These are phyloP conservation scores for Ophiostoma himal-ulmi DNA, from an alignment of 2,329 filamentous ascomycete species.

Conservation along the genomic window DNA sequence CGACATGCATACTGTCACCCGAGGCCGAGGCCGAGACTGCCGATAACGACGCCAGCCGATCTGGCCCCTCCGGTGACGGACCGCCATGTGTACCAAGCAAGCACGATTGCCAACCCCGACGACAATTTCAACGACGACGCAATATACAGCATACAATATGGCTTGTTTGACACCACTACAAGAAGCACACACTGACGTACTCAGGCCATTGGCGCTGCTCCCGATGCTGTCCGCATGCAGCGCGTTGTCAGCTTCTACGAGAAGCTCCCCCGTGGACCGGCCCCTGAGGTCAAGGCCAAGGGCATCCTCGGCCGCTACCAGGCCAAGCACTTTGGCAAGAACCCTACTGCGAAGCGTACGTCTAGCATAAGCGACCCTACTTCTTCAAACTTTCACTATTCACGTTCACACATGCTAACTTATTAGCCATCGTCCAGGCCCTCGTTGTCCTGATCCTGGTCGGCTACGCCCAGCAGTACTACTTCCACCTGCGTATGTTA, in stretches of 20 bases:
- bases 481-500: constrained; percentile 95
- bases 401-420: constrained; percentile 14
- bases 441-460: constrained; percentile 71
- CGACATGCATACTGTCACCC: background rate
- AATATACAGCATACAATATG: background rate
- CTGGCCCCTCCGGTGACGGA: constrained; percentile 4
- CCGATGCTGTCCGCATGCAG: constrained; percentile 96
- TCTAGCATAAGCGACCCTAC: constrained; percentile 29
- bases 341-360: constrained; percentile 82
- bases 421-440: constrained; percentile 79
- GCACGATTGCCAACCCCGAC: background rate
- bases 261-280: constrained; percentile 88
- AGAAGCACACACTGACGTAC: background rate
- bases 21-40: background rate
- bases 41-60: background rate
- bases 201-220: constrained; percentile 88
- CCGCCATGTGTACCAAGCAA: background rate
- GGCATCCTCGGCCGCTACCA: constrained; percentile 82
- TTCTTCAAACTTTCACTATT: too few relatives aligned
- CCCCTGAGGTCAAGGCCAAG: constrained; percentile 73
- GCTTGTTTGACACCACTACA: background rate
- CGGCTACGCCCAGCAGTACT: constrained; percentile 98
- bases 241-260: constrained; percentile 98
- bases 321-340: constrained; percentile 91
- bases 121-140: background rate